These are phyloP conservation scores for Iris macrosiphon DNA, from an alignment of 106 monocot species.

Conservation along the genomic window DNA sequence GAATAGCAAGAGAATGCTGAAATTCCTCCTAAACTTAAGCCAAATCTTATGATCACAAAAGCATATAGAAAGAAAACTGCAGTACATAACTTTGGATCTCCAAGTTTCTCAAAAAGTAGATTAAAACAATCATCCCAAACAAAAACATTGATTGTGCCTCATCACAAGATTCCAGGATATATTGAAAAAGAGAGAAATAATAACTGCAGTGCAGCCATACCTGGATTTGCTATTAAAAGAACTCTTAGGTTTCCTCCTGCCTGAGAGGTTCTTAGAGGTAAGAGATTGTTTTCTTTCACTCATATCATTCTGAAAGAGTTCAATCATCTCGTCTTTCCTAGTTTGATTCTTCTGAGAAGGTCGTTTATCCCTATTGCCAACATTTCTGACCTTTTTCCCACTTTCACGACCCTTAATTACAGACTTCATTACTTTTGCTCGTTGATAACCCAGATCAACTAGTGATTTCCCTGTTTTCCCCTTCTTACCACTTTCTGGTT, in stretches of 20 bases:
- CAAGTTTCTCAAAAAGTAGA: too few relatives aligned
- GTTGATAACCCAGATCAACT: conserved; percentile 63
- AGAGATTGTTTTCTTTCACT: conserved; percentile 47
- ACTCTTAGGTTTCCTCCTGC: conserved; percentile 52
- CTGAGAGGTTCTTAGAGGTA: conserved; percentile 11
- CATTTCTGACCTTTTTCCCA: conserved; percentile 31
- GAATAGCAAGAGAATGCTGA: too few relatives aligned
- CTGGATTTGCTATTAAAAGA: conserved; percentile 96
- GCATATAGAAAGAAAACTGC: too few relatives aligned
- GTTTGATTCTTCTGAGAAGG: conserved; percentile 27
- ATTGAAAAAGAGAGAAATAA: too few relatives aligned
- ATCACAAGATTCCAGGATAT: too few relatives aligned
- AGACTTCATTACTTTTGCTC: conserved; percentile 79
- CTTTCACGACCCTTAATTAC: conserved; percentile 33
- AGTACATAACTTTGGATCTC: too few relatives aligned
- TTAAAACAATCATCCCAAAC: too few relatives aligned
- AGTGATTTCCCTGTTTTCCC: conserved; percentile 56
- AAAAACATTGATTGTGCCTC: too few relatives aligned
- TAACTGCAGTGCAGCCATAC: too few relatives aligned
- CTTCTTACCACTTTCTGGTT: conserved; percentile 33
- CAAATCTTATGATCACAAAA: too few relatives aligned
- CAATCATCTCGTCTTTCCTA: conserved; percentile 82
- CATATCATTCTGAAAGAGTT: conserved; percentile 89
- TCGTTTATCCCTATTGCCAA: conserved; percentile 20
- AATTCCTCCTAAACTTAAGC: too few relatives aligned